Evolutionary conservation across 257 asterid genomes (phyloP), one percentile per base, ranked within the genome.

Genomic region (Nicotiana attenuata): DNA sequence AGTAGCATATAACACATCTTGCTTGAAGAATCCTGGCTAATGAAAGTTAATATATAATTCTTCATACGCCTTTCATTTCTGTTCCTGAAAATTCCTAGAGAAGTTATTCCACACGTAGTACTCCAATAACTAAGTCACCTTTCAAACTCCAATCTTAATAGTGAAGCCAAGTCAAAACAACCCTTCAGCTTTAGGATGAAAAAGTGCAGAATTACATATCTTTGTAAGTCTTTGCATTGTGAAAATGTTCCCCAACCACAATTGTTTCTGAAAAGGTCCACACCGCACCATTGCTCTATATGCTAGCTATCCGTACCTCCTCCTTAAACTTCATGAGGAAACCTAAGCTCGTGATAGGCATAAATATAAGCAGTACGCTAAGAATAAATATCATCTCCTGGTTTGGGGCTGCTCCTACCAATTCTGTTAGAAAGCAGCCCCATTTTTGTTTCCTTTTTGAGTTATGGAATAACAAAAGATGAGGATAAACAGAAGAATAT

Each of bases 381-480:
- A 3, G 99, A 96, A 83, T 96, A 96, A 78, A 96, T 88, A 87
- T 94, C 98, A 92, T 96, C 99, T 69, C 99, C 99, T 15, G 97
- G 91, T 77, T 92, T 90, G 80, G 94, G 94, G 88, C 93, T 89
- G 85, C 83, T 85, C 87, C 91, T 88, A 19, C 85, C 86, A 76
- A 91, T 65, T 80, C 99, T 95, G 84, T 87, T 87, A 29, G 89
- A 87, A 22, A 87, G 86, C 81, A 87, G 82, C 75, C 89, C 89
- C 89, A 87, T 86, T 47, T 86, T 47, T 35, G 13, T 6, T 4
- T 75, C 22, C 31, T 59, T 80, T 10, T 0, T 16, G 19, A 0
- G 56, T 50, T 50, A 50, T 11, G 56, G 56, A 50, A 50, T 14
- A 10, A 50, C 11, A 50, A 50, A 50, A 50, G 14, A 50, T 11